Conservation (phyloP, 257 asterid species). For the Nicotiana sylvestris region DNA sequence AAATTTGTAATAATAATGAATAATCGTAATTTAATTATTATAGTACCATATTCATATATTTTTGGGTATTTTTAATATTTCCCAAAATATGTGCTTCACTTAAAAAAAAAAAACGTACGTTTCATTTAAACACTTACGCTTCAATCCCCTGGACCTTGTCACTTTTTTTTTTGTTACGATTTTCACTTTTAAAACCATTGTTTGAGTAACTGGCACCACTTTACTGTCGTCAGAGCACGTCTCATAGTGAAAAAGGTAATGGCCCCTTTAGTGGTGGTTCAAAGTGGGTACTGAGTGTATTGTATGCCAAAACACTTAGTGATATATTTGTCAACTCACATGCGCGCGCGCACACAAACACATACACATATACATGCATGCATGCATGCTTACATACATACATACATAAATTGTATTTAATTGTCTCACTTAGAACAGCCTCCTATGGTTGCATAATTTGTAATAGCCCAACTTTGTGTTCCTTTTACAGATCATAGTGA, state of each 20-base stretch:
- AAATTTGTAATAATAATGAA: not conserved
- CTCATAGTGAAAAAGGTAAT: not conserved
- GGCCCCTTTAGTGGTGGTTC: not conserved
- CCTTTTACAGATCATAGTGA: constrained; percentile 43
- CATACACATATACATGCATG: no score
- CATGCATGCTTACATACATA: no score
- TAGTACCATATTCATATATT: not conserved
- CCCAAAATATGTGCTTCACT: not conserved
- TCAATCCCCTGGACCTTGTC: not conserved
- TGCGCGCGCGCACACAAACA: no score
- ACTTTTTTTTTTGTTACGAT: not conserved
- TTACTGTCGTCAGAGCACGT: not conserved
- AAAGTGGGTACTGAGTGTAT: not conserved
- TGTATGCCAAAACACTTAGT: not conserved
- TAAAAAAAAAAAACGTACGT: not conserved
- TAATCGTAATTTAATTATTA: not conserved
- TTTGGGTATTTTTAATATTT: not conserved
- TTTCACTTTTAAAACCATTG: not conserved
- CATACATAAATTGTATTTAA: not conserved
- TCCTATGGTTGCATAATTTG: not conserved
- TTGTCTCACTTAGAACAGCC: not conserved
- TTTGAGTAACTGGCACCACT: constrained; percentile 2
- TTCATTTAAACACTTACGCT: not conserved
- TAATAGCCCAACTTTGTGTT: constrained; percentile 1
- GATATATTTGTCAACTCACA: not conserved